Evolutionary conservation across 805 yeast species (phyloP).

Genomic region (Sporopachydermia lactativora): DNA sequence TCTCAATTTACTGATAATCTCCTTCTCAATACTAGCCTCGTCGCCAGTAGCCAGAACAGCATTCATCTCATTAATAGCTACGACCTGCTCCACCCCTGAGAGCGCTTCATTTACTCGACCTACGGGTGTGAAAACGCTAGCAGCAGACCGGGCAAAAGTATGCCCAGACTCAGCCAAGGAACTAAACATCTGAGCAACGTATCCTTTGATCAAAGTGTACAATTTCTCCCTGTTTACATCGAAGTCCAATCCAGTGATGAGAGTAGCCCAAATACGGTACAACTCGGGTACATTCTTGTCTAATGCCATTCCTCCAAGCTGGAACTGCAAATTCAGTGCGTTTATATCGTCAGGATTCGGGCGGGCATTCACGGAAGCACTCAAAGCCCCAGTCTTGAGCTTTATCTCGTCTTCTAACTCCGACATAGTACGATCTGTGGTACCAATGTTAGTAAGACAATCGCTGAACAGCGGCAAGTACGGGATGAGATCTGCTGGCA

Average conservation of each 20-base stretch:
- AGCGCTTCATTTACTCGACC: constrained; percentile 49
- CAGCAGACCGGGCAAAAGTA: constrained; percentile 60
- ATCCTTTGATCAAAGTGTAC: constrained; percentile 52
- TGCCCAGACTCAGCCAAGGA: constrained; percentile 83
- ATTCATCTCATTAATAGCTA: constrained; percentile 49
- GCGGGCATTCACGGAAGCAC: constrained; percentile 42
- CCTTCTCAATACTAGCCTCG: constrained; percentile 32
- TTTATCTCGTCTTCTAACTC: constrained; percentile 78
- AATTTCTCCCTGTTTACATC: constrained; percentile 48
- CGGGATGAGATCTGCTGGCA: constrained; percentile 51
- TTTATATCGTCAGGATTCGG: constrained; percentile 37
- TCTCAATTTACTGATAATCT: constrained; percentile 51
- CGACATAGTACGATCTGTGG: constrained; percentile 52
- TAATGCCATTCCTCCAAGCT: constrained; percentile 55
- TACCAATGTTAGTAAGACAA: constrained; percentile 81
- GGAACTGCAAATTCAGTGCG: constrained; percentile 37
- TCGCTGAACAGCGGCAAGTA: constrained; percentile 67
- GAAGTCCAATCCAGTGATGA: constrained; percentile 59
- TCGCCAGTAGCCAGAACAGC: constrained; percentile 27
- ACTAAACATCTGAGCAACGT: constrained; percentile 67
- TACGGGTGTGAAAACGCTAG: constrained; percentile 45
- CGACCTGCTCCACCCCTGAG: constrained; percentile 66
- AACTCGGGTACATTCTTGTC: constrained; percentile 47
- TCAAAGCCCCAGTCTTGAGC: constrained; percentile 71
- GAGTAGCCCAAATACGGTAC: constrained; percentile 50